Base-by-base conservation (phyloP, 176 grass and related monocot genomes). In the Pontederia paniculata region DNA sequence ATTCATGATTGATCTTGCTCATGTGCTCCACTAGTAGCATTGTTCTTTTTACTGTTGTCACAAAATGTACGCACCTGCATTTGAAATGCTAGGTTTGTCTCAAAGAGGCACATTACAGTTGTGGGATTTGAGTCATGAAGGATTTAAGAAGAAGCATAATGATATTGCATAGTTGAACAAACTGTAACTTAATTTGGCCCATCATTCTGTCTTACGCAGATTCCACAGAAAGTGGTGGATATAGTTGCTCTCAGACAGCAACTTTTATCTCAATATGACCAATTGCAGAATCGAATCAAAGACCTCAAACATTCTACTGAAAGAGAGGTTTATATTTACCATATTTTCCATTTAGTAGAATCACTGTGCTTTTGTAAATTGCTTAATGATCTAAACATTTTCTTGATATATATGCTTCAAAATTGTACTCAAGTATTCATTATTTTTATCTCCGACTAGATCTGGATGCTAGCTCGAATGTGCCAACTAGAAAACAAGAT, bases 401-500 rank as follows among this genome's bases (percentile, higher is more conserved):
- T 37, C 28, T 23, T 43, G 31, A 68, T 57, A 79, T 55, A 43
- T 44, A 65, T 41, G 4, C 44, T 62, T 14, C 31, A 64, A 43
- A 9, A 46, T 12, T 23, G 41, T 48, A 43, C 54, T 63, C 28
- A 72, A 62, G 60, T 42, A 75, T 31, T 10, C 46, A 23, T 21
- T 54, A 15, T 50, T 31, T 17, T 70, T 45, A 74, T 89, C 50
- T 48, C 64, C 48, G 62, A 41, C 14, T 78, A 97, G 91, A 83
- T 97, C 12, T 97, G 91, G 91, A 88, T 90, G 83, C 55, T 97
- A 62, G 91, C 91, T 42, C 69, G 91, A 52, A 90, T 97, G 91
- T 79, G 68, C 75, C 91, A 90, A 58, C 74, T 97, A 77, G 91
- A 90, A 70, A 97, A 84, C 78, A 97, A 97, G 79, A 97, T 97